A percentile compares a stretch with the other conserved stretches of the same genome.
Evolutionary conservation across 2,329 filamentous ascomycete species (phyloP).

Genomic region (Apiospora marii): DNA sequence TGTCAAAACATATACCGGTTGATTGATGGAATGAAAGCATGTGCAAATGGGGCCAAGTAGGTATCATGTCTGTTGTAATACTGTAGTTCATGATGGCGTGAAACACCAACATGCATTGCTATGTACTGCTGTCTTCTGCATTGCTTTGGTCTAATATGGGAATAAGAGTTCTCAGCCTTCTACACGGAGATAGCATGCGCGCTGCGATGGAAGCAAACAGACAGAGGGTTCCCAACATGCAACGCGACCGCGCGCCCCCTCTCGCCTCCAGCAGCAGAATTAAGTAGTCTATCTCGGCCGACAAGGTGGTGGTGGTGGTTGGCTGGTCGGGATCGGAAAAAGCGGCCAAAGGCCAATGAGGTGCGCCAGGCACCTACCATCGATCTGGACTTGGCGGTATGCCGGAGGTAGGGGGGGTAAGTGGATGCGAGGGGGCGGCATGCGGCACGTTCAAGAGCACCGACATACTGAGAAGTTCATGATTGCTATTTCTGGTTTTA

Average conservation of each 20-base stretch:
- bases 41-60: too few species aligned
- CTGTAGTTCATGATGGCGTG: background rate
- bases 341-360: constrained; percentile 3
- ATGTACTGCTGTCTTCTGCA: too few species aligned
- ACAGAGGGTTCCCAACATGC: background rate
- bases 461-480: background rate
- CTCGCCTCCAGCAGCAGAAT: background rate
- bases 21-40: too few species aligned
- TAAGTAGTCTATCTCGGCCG: background rate
- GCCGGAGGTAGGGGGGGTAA: background rate
- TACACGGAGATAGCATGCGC: background rate
- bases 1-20: background rate
- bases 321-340: background rate
- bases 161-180: background rate
- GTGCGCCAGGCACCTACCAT: background rate
- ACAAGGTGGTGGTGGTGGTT: background rate
- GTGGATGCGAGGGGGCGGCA: background rate
- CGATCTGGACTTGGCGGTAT: background rate
- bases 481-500: background rate
- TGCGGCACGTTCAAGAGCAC: background rate
- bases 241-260: background rate
- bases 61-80: background rate
- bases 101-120: background rate
- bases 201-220: background rate
- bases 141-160: background rate